phyloP scores from a whole-genome alignment of 441 rosid species.

The Mallotus japonicus region DNA sequence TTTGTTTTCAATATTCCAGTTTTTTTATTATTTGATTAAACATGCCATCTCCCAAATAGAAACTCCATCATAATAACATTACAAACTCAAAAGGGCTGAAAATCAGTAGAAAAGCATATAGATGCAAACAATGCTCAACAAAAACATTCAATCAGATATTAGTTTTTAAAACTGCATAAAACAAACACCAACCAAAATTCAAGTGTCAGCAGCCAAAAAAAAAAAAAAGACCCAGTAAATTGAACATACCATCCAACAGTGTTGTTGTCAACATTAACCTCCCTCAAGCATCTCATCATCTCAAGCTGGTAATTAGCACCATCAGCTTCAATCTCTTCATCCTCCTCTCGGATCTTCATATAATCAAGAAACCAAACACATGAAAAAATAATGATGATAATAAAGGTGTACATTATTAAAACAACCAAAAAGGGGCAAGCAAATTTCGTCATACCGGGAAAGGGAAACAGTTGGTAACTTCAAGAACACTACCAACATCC shows the following conservation, averaged over 20 bases:
- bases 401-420: not conserved
- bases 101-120: too few species aligned
- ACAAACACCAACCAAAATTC: too few species aligned
- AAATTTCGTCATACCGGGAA: slow-evolving; percentile 58
- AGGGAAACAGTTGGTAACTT: slow-evolving; percentile 96
- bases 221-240: not conserved
- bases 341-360: slow-evolving; percentile 71
- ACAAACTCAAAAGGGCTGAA: too few species aligned
- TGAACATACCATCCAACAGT: slow-evolving; percentile 83
- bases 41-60: too few species aligned
- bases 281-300: slow-evolving; percentile 96
- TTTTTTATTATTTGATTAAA: too few species aligned
- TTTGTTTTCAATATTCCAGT: too few species aligned
- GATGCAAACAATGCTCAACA: too few species aligned
- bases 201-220: too few species aligned
- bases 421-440: not conserved
- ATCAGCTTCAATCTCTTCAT: slow-evolving; percentile 95
- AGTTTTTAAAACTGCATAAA: too few species aligned
- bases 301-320: slow-evolving; percentile 99
- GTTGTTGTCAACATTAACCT: slow-evolving; percentile 97
- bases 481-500: slow-evolving; percentile 95
- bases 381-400: not conserved
- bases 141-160: too few species aligned
- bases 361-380: not conserved
- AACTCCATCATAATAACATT: too few species aligned